Evolutionary conservation across 2,329 filamentous ascomycete genomes (phyloP).

Genomic region (Penicillium sp.): DNA sequence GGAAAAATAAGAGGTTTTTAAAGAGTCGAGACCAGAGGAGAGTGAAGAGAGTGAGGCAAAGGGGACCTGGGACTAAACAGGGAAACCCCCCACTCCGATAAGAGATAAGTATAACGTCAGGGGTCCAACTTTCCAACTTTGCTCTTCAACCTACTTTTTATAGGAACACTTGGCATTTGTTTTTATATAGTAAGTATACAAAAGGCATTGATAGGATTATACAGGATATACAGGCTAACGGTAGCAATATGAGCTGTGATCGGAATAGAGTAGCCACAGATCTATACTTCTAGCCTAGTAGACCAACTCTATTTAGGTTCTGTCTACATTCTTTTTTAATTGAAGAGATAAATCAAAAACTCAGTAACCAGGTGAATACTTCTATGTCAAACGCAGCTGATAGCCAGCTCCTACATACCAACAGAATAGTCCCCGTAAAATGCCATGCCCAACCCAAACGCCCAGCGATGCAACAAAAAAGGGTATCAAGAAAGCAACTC

Average conservation of each 20-base stretch:
- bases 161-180: neutral
- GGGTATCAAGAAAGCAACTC: constrained; percentile 25
- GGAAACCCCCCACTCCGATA: neutral
- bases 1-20: neutral
- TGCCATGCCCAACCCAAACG: constrained; percentile 4
- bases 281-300: neutral
- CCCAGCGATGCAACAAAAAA: constrained; percentile 6
- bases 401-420: neutral
- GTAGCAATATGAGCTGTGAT: neutral
- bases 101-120: constrained; percentile 4
- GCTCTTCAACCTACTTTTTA: neutral
- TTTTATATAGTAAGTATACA: neutral
- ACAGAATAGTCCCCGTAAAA: neutral
- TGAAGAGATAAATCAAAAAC: neutral
- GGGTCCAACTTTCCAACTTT: neutral
- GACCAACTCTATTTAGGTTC: neutral
- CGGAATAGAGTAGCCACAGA: neutral
- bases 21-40: neutral
- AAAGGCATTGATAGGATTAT: neutral
- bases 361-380: no score
- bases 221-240: neutral
- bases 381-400: neutral
- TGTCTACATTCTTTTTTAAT: neutral
- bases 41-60: neutral
- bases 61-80: neutral